phyloP scores from a whole-genome alignment of 495 filamentous ascomycete genomes.

The Aeminium ludgeri region DNA sequence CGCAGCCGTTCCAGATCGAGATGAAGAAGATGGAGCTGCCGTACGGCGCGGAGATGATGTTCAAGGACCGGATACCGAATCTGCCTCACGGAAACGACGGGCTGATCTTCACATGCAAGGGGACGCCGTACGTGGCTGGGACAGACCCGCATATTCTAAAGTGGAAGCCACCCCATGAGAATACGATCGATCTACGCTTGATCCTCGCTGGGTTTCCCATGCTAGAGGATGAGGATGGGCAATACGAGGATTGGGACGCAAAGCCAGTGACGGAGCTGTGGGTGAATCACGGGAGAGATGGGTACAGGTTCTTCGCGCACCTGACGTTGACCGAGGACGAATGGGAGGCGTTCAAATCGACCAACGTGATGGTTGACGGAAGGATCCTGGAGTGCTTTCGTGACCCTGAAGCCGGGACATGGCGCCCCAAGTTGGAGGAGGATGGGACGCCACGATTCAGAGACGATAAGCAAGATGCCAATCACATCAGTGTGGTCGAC shows the following conservation, averaged over 20 bases:
- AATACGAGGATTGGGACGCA: constrained; percentile 40
- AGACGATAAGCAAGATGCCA: constrained; percentile 81
- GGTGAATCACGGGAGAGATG: constrained; percentile 33
- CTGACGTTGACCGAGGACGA: constrained; percentile 57
- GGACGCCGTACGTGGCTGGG: constrained; percentile 66
- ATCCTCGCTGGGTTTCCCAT: constrained; percentile 52
- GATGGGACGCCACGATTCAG: constrained; percentile 48
- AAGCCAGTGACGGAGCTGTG: constrained; percentile 39
- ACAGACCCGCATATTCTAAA: constrained; percentile 89
- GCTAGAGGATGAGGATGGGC: constrained; percentile 26
- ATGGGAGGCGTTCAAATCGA: constrained; percentile 64
- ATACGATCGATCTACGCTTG: constrained; percentile 81
- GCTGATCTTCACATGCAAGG: constrained; percentile 86
- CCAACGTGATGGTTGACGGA: constrained; percentile 57
- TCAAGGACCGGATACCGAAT: constrained; percentile 61
- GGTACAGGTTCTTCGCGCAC: constrained; percentile 43
- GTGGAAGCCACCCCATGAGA: constrained; percentile 88
- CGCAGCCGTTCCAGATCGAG: constrained; percentile 62
- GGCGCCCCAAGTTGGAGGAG: constrained; percentile 46
- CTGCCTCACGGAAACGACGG: constrained; percentile 89
- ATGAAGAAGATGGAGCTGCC: constrained; percentile 75
- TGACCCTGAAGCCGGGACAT: constrained; percentile 39
- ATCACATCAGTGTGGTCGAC: constrained; percentile 64
- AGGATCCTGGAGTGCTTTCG: constrained; percentile 76
- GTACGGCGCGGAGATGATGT: constrained; percentile 84